Evolutionary conservation across 2,329 filamentous ascomycete genomes (phyloP), one percentile per base, ranked within the genome.

Genomic region (Cercospora citrullina): DNA sequence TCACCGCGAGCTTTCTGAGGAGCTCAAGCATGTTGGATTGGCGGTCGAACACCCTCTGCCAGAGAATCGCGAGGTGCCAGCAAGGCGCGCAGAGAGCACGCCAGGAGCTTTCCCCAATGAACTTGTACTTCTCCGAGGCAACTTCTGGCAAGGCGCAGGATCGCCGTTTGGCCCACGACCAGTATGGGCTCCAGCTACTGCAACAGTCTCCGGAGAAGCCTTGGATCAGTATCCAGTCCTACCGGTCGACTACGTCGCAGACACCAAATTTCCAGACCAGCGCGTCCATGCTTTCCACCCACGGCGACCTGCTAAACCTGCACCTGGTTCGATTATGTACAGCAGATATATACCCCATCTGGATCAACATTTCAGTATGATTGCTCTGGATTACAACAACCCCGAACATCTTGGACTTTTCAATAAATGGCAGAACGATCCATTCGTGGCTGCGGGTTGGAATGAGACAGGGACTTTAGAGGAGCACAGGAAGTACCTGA

Each of bases 361-460:
- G 48, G 83, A 87, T 69, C 89, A 94, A 82, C 90, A 87, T 71
- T 94, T 94, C 78, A 91, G 89, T 68, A 90, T 94, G 83, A 84
- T 91, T n/a, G 88, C 87, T 10, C 84, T 94, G 1, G 89, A 94
- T 77, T 91, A 87, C 79, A 75, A 84, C 33, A 82, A 91, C 74
- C 76, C 81, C 1, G 83, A 87, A 73, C 91, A 94, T 79, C 80
- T 94, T 61, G 80, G 83, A 16, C 83, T 92, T 5, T 94, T 94
- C 82, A 89, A 93, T 79, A 84, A 84, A 66, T 94, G 91, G 91
- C 91, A 93, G 80, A 94, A 94, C 75, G 91, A 94, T 76, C 91
- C 91, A 63, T 89, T 91, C 61, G 91, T 94, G 33, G 90, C 90
- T 4, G 87, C 90, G 75, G 91, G 91, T 4, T 94, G 91, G 91